Percentiles rank a stretch among this genome's conserved stretches.
Conservation (phyloP, 805 yeast genomes). For the Kurtzmaniella cleridarum region DNA sequence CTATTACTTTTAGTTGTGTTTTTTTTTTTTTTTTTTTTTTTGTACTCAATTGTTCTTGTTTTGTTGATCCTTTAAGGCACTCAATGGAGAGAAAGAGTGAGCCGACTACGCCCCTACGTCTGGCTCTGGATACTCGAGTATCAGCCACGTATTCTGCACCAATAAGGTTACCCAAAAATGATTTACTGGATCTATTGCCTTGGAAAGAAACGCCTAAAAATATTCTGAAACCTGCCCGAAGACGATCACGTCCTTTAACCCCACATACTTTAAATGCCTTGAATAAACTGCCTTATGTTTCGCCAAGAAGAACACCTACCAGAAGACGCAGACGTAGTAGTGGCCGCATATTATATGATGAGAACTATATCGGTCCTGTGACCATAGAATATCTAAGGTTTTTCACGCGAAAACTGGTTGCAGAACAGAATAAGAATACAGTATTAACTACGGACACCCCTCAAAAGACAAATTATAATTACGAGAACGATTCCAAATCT, state of each 20-base stretch:
- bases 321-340: constrained; percentile 15
- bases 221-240: not conserved
- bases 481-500: constrained; percentile 8
- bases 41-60: no score
- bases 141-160: constrained; percentile 6
- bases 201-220: not conserved
- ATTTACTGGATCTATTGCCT: constrained; percentile 1
- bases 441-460: constrained; percentile 1
- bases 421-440: constrained; percentile 9
- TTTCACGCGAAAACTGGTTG: constrained; percentile 25
- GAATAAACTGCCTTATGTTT: no score
- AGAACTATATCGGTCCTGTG: constrained; percentile 30
- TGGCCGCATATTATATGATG: constrained; percentile 22
- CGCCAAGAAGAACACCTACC: no score
- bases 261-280: no score
- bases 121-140: not conserved
- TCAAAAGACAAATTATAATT: not conserved
- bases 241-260: not conserved
- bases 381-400: constrained; percentile 32
- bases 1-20: no score
- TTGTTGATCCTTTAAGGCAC: no score
- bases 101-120: constrained; percentile 15
- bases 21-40: no score
- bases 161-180: constrained; percentile 3
- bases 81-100: constrained; percentile 8